Evolutionary conservation across 2,329 filamentous ascomycete species (phyloP), one percentile per base, ranked within the genome.

Genomic region (Colletotrichum spinosum): DNA sequence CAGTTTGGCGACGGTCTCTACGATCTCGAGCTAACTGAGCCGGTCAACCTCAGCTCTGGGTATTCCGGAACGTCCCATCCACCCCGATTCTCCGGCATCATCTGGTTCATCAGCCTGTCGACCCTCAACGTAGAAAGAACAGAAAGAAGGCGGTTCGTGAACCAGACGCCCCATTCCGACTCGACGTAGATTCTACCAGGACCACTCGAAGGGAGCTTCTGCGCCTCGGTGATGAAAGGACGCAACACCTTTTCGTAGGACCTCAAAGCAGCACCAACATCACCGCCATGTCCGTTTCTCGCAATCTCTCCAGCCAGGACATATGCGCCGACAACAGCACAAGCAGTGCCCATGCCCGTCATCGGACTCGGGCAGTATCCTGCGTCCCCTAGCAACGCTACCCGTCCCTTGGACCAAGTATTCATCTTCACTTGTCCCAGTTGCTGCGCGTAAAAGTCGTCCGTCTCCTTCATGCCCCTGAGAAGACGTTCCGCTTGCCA

Each of bases 341-440:
- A 68, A 2, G 81, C 82, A 0, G 84, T 86, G 0, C 86, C 85
- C 76, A 84, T 80, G 0, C 86, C 87, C 0, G 80, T 83, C 5
- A 56, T 56, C 10, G 82, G 79, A 0, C 80, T 78, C 0, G 84
- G 83, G 37, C 80, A 82, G 70, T 81, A 83, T 0, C 74, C 85
- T 2, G 87, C 83, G 65, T 90, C 86, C 0, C 86, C 87, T 0
- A 88, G 55, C 0, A 87, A 74, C 2, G 77, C 80, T 3, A 86
- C 78, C 0, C 84, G 80, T 0, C 83, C 81, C 0, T 72, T 72
- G 1, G 75, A 79, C 83, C 80, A 86, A 3, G 65, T 67, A 0
- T 77, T 70, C 58, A 83, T 67, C 57, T 78, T 80, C 45, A 89
- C 79, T 44, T 82, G 78, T 0, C 76, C 82, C 12, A 85, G 65